phyloP scores from a whole-genome alignment of 768 basidiomycete genomes.

The Leucosporidium scottii region DNA sequence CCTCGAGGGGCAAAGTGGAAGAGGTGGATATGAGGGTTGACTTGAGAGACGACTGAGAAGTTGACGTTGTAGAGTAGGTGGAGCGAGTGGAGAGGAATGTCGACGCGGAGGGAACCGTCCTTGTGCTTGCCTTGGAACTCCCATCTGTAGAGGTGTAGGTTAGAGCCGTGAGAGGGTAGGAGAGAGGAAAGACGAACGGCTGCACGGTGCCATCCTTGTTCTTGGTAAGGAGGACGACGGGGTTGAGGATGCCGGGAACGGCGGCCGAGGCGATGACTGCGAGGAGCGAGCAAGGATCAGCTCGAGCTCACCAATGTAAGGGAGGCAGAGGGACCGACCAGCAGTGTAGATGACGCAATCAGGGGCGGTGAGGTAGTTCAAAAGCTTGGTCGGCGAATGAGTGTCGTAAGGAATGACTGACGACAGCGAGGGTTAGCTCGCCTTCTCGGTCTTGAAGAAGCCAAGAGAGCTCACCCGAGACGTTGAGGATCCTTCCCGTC shows the following conservation, averaged over 20 bases:
- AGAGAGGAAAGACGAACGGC: constrained; percentile 15
- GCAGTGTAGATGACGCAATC: constrained; percentile 55
- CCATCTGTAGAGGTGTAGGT: constrained; percentile 11
- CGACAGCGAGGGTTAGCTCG: constrained; percentile 2
- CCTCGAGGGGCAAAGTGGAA: constrained; percentile 47
- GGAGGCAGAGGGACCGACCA: constrained; percentile 28
- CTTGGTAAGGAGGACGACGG: constrained; percentile 74
- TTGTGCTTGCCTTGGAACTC: constrained; percentile 34
- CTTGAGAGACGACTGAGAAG: constrained; percentile 88
- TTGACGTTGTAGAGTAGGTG: constrained; percentile 59
- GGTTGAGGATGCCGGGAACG: constrained; percentile 89
- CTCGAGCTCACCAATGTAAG: background rate
- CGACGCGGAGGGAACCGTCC: constrained; percentile 54
- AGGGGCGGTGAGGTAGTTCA: constrained; percentile 95
- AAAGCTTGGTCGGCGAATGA: constrained; percentile 78
- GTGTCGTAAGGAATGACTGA: constrained; percentile 33
- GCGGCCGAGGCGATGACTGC: constrained; percentile 59
- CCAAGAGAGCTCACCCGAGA: constrained; percentile 48
- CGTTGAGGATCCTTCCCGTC: constrained; percentile 85
- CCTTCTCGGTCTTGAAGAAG: constrained; percentile 69
- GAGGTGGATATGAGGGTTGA: constrained; percentile 56
- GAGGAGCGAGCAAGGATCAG: background rate
- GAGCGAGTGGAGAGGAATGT: constrained; percentile 59
- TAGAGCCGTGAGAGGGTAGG: too few species aligned
- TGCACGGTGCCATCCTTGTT: constrained; percentile 29